These are phyloP conservation scores for Achlya hypogyna DNA, from an alignment of 352 stramenopile species.

Conservation along the genomic window DNA sequence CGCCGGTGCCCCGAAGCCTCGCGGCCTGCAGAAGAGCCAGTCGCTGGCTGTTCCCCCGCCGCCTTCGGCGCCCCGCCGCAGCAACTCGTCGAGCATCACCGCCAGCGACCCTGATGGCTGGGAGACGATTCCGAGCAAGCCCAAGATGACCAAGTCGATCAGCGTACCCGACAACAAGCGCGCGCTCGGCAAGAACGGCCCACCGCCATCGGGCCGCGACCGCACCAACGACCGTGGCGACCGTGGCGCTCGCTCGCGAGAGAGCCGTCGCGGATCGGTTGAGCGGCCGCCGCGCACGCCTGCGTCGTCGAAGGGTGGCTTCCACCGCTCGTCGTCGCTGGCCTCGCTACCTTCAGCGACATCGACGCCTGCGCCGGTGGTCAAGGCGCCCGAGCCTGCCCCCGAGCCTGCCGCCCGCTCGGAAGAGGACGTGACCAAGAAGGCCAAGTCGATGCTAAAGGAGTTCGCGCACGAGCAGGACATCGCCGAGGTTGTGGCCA, in stretches of 20 bases:
- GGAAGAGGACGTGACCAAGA: constrained; percentile 66
- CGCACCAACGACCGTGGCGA: neutral
- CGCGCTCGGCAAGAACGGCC: constrained; percentile 17
- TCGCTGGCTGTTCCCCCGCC: constrained; percentile 25
- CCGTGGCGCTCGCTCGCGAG: neutral
- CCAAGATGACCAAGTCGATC: constrained; percentile 50
- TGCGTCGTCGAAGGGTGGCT: neutral
- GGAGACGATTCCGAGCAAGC: constrained; percentile 50
- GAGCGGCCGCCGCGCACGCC: constrained; percentile 3
- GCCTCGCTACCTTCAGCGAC: constrained; percentile 26
- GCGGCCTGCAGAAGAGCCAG: constrained; percentile 45
- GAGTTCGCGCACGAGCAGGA: constrained; percentile 83
- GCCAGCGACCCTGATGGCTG: constrained; percentile 51
- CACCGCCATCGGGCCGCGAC: constrained; percentile 23
- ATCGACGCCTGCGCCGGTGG: constrained; percentile 24
- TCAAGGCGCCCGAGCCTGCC: constrained; percentile 12
- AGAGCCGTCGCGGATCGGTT: constrained; percentile 10
- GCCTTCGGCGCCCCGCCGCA: constrained; percentile 26
- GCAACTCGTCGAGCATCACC: constrained; percentile 25
- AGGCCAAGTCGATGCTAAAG: constrained; percentile 73
- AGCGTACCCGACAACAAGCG: constrained; percentile 19
- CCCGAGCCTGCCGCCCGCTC: constrained; percentile 24
- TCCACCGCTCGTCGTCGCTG: neutral
- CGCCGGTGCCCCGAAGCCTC: constrained; percentile 29
- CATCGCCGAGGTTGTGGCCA: constrained; percentile 57